Base-by-base conservation (phyloP, 1,284 basidiomycete genomes). In the Xerocomus amazonicus region DNA sequence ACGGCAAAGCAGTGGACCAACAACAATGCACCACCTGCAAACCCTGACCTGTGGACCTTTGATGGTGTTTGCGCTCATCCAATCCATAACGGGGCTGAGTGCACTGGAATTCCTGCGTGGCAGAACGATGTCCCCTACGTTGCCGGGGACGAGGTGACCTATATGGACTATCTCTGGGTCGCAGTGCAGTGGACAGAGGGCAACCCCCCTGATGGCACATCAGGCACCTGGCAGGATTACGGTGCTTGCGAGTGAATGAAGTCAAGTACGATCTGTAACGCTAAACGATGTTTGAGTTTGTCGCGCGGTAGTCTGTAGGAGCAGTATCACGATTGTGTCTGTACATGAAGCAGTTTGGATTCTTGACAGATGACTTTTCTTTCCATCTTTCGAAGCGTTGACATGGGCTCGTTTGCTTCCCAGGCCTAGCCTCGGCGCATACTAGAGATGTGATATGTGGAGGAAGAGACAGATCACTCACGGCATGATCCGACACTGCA, bases 1-100 rank as follows among this genome's bases (percentile, higher is more conserved):
- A 59, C 57, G 1, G 62, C 62, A 4, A 56, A 4, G 5, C 66
- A 68, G 6, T 68, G 62, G 66, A 62, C 53, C 0, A 67, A 47
- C 3, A 48, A 67, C 34, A 66, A 58, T 1, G 41, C 43, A 0
- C 66, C 62, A 0, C 35, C 49, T 0, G 1, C 43, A 0, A 56
- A 59, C 14, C 9, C 48, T 5, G 66, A 56, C 4, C 60, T 61
- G n/a, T 68, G 66, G 64, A 19, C 12, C 0, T 1, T 32, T 1
- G 35, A 5, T 3, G 58, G 55, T 0, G 19, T 8, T 3, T 63
- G 61, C 5, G 3, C 28, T 6, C 62, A 51, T 45, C 62, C 62
- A 6, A 35, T 65, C 6, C 46, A 34, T 14, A 68, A 68, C 23
- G 17, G 55, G 47, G 62, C 29, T 1, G 51, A 53, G 5, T 64